phyloP scores from a whole-genome alignment of 345 rosid genomes.

The Rhodamnia argentea region DNA sequence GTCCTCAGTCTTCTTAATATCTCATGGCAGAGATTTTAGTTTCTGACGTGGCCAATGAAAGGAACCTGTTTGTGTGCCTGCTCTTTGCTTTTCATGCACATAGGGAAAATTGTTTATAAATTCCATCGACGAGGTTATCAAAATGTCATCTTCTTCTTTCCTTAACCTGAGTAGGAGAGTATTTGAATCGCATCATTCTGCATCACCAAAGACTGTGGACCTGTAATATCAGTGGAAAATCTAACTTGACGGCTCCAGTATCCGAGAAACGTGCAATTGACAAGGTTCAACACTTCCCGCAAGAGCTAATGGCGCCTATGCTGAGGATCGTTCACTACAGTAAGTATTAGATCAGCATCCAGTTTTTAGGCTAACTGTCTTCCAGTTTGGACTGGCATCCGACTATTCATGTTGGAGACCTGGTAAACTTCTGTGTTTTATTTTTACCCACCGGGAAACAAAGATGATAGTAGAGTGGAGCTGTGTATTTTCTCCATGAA shows the following conservation, averaged over 20 bases:
- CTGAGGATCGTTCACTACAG: constrained; percentile 71
- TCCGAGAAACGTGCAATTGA: constrained; percentile 59
- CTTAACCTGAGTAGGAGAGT: constrained; percentile 44
- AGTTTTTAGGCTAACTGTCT: neutral
- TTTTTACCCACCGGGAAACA: neutral
- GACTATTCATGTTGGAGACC: neutral
- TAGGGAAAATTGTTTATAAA: neutral
- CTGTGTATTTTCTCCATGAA: neutral
- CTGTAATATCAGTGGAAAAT: constrained; percentile 75
- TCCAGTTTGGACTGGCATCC: neutral
- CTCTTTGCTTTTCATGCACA: neutral
- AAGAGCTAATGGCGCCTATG: constrained; percentile 63
- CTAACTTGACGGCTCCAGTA: constrained; percentile 82
- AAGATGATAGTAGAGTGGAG: neutral
- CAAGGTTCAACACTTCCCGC: constrained; percentile 74
- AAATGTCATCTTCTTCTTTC: constrained; percentile 12
- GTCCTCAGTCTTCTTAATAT: neutral
- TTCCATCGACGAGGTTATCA: neutral
- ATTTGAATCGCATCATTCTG: constrained; percentile 65
- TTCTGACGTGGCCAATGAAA: neutral
- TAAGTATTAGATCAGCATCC: constrained; percentile 20
- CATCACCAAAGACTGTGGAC: constrained; percentile 79
- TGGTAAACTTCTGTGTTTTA: too few species aligned
- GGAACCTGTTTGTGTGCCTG: neutral
- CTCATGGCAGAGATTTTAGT: neutral